Evolutionary conservation across 306 rosid genomes (phyloP).

Genomic region (Mimosa bimucronata): DNA sequence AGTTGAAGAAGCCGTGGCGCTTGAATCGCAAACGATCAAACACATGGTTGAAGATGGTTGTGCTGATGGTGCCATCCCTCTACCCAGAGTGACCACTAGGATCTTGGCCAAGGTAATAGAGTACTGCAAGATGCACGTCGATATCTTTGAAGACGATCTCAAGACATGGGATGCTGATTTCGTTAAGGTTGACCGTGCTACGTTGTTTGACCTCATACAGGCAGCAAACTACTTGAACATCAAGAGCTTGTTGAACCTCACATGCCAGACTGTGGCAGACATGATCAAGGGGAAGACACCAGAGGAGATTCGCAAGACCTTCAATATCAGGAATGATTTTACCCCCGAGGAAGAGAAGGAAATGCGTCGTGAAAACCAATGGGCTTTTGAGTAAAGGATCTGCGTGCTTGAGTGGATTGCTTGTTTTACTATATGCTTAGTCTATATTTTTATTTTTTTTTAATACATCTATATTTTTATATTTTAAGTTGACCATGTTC

Average conservation of each 20-base stretch:
- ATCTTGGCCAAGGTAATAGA: slow-evolving; percentile 83
- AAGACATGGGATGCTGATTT: slow-evolving; percentile 71
- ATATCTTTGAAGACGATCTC: slow-evolving; percentile 58
- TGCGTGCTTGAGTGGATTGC: slow-evolving; percentile 12
- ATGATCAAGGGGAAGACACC: slow-evolving; percentile 81
- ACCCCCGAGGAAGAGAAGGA: slow-evolving; percentile 72
- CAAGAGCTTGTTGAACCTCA: slow-evolving; percentile 68
- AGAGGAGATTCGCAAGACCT: slow-evolving; percentile 67
- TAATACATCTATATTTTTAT: no score
- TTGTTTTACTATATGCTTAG: not conserved
- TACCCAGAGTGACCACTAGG: slow-evolving; percentile 76
- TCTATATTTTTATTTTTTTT: no score
- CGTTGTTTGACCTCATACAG: slow-evolving; percentile 81
- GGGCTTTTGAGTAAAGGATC: slow-evolving; percentile 60
- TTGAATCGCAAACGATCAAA: no score
- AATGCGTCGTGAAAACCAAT: slow-evolving; percentile 72
- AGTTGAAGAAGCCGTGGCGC: slow-evolving; percentile 76
- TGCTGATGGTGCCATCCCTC: no score
- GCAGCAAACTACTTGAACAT: slow-evolving; percentile 79
- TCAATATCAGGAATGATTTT: slow-evolving; percentile 70
- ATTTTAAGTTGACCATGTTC: not conserved
- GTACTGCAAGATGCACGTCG: slow-evolving; percentile 76
- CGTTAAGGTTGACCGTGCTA: slow-evolving; percentile 76
- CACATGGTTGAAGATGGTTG: no score
- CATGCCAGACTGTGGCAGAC: slow-evolving; percentile 71